Conservation (phyloP, 2,329 filamentous ascomycete species). For the Diaporthe citriasiana region DNA sequence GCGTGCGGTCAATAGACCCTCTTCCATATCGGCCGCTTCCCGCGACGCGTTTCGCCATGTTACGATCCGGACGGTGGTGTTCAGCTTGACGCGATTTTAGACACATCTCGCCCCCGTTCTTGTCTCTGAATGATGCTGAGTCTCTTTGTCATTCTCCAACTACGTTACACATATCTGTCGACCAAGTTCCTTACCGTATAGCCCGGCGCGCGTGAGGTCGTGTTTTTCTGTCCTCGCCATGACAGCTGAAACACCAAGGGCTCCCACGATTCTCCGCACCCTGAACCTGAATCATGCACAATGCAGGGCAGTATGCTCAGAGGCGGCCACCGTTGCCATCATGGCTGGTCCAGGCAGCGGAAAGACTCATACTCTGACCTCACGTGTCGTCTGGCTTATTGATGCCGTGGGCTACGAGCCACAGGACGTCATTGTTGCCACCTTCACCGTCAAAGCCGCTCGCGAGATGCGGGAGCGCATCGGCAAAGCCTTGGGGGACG, state of each 20-base stretch:
- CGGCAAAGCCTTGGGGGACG: constrained; percentile 82
- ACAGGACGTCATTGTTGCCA: constrained; percentile 92
- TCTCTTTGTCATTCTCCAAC: background rate
- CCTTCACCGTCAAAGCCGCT: constrained; percentile 96
- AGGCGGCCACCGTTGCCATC: constrained; percentile 72
- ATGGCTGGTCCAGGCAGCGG: constrained; percentile 80
- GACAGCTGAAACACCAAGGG: constrained; percentile 42
- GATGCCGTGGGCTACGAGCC: constrained; percentile 79
- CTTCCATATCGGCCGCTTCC: background rate
- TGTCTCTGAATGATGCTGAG: no score
- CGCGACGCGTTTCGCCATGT: constrained; percentile 12
- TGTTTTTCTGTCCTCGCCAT: constrained; percentile 33
- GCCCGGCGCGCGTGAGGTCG: background rate
- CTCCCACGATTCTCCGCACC: constrained; percentile 58
- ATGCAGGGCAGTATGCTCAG: constrained; percentile 67
- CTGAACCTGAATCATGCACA: constrained; percentile 72
- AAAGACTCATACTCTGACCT: constrained; percentile 95
- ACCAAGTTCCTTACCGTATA: background rate
- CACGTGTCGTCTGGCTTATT: constrained; percentile 91
- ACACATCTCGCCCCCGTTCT: background rate
- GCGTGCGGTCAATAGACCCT: background rate
- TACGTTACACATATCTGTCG: background rate
- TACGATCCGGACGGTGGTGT: background rate
- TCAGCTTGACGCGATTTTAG: background rate
- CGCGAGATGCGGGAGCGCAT: constrained; percentile 94